Evolutionary conservation across 495 filamentous ascomycete species (phyloP).

Genomic region (Chaetomium tenue): DNA sequence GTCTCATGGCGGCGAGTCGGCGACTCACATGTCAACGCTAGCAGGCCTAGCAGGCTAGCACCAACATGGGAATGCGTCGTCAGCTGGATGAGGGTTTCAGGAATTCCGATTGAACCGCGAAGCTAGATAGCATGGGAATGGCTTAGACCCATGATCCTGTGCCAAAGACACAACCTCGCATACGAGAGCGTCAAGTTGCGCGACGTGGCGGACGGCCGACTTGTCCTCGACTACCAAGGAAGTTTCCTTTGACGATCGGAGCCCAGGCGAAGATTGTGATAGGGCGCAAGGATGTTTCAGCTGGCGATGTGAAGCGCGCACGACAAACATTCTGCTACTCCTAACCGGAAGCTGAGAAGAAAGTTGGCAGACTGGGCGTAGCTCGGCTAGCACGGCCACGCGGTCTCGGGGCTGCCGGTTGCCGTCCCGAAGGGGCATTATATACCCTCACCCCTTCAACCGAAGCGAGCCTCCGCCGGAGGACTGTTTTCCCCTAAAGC

Average conservation of each 20-base stretch:
- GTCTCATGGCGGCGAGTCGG: neutral
- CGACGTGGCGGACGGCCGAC: slow-evolving; percentile 8
- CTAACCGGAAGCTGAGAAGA: neutral
- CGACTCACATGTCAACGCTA: neutral
- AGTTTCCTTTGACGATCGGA: neutral
- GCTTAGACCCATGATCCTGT: neutral
- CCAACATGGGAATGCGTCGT: neutral
- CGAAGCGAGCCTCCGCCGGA: neutral
- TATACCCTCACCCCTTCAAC: slow-evolving; percentile 21
- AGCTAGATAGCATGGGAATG: neutral
- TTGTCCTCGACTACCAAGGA: neutral
- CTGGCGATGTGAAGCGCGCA: neutral
- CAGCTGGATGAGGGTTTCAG: neutral
- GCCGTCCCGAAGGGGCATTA: slow-evolving; percentile 3
- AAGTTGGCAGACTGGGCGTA: slow-evolving; percentile 7
- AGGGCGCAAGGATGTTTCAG: slow-evolving; percentile 6
- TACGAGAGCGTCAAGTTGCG: neutral
- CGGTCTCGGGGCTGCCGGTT: neutral
- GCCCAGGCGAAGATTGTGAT: slow-evolving; percentile 3
- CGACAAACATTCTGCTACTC: too few relatives aligned
- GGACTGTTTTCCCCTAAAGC: neutral
- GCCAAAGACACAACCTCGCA: neutral
- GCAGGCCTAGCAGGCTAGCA: too few relatives aligned
- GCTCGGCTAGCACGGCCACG: neutral
- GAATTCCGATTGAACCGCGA: neutral